Evolutionary conservation across 116 monocot species (phyloP).

Genomic region (Posidonia oceanica): DNA sequence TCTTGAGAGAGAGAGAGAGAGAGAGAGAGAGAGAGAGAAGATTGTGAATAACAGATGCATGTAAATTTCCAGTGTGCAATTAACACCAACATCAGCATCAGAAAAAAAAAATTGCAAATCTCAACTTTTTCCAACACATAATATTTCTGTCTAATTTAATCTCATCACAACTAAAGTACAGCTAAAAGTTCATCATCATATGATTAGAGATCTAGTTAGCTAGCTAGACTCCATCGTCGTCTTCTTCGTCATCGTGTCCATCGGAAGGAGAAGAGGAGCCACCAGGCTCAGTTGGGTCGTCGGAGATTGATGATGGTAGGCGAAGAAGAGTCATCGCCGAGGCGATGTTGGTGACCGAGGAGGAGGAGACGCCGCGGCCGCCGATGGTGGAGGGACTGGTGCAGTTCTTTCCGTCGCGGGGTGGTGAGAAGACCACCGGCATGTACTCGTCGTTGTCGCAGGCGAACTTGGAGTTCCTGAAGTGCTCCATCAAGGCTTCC

Average conservation of each 20-base stretch:
- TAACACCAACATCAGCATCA: too few species aligned
- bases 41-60: too few species aligned
- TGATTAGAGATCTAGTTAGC: neutral
- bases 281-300: conserved; percentile 8
- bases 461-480: conserved; percentile 85
- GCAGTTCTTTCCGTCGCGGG: conserved; percentile 63
- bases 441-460: conserved; percentile 98
- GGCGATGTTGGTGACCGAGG: neutral
- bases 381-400: conserved; percentile 61
- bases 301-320: neutral
- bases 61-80: too few species aligned
- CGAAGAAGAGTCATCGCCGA: neutral
- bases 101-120: too few species aligned
- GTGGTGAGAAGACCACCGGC: conserved; percentile 87
- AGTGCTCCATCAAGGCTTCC: conserved; percentile 91
- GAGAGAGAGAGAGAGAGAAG: too few species aligned
- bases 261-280: conserved; percentile 12
- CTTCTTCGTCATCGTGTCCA: neutral
- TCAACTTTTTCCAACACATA: too few species aligned
- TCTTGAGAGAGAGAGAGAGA: too few species aligned
- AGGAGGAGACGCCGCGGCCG: conserved; percentile 21
- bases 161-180: too few species aligned
- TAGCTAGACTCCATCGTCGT: neutral
- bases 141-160: too few species aligned
- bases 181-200: too few species aligned